These are phyloP conservation scores for Vairimorpha ceranae DNA, from an alignment of 371 early-diverging fungal genomes.

Conservation along the genomic window DNA sequence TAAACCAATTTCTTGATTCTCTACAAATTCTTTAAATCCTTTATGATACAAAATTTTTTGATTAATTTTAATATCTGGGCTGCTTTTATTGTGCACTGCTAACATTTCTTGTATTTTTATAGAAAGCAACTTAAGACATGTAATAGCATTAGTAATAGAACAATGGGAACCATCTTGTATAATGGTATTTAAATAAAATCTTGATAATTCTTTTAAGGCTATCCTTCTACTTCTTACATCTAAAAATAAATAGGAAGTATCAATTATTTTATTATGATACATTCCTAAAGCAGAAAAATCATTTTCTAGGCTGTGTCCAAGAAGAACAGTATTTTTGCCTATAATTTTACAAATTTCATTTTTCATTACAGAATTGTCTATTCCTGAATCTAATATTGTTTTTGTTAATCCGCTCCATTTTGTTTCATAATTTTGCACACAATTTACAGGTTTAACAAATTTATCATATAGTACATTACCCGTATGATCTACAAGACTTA, in stretches of 20 bases:
- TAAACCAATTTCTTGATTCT: not conserved
- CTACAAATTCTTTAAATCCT: not conserved
- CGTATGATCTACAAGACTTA: constrained; percentile 49
- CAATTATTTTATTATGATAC: constrained; percentile 57
- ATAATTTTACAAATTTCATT: constrained; percentile 47
- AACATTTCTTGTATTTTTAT: constrained; percentile 34
- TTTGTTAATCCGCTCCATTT: constrained; percentile 56
- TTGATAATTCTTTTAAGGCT: constrained; percentile 48
- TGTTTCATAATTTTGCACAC: constrained; percentile 56
- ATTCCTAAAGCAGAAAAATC: constrained; percentile 56
- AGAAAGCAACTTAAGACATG: constrained; percentile 43
- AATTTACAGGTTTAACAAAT: constrained; percentile 46
- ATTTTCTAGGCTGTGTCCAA: constrained; percentile 62
- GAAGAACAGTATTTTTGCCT: constrained; percentile 56
- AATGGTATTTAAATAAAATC: constrained; percentile 37
- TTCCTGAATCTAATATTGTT: constrained; percentile 23
- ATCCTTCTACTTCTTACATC: constrained; percentile 48
- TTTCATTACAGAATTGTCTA: constrained; percentile 32
- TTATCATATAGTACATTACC: constrained; percentile 57
- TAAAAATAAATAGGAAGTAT: constrained; percentile 58
- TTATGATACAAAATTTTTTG: not conserved
- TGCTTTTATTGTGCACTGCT: constrained; percentile 1
- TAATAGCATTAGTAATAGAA: constrained; percentile 54
- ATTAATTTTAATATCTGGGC: not conserved
- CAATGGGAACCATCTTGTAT: constrained; percentile 57